Percentiles rank a stretch among this genome's conserved stretches.
These are phyloP conservation scores for Prunus padus DNA, from an alignment of 306 rosid genomes.

Conservation along the genomic window DNA sequence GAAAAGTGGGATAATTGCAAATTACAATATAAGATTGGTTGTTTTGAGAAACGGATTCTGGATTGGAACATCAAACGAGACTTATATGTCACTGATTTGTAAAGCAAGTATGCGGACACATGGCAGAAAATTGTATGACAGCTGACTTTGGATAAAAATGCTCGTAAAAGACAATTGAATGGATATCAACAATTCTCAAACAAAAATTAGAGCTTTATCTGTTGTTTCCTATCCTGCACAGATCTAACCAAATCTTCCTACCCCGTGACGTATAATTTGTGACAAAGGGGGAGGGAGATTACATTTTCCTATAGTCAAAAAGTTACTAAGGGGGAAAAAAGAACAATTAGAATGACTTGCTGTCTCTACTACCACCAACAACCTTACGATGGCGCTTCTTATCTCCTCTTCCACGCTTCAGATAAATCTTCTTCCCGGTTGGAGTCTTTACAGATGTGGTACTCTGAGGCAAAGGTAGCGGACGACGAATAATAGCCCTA, in stretches of 20 bases:
- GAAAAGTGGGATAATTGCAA: no score
- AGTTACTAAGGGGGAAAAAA: slow-evolving; percentile 14
- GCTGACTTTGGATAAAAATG: neutral
- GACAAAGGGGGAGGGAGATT: slow-evolving; percentile 36
- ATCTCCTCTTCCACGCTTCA: slow-evolving; percentile 57
- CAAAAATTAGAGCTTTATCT: slow-evolving; percentile 25
- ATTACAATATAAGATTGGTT: no score
- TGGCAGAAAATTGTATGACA: neutral
- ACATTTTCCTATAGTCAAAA: slow-evolving; percentile 40
- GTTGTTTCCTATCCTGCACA: slow-evolving; percentile 32
- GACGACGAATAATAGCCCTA: slow-evolving; percentile 20
- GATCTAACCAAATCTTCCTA: slow-evolving; percentile 40
- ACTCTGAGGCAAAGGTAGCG: slow-evolving; percentile 26
- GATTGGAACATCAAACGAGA: neutral
- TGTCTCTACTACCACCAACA: slow-evolving; percentile 44
- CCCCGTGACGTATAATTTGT: slow-evolving; percentile 46
- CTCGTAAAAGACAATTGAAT: slow-evolving; percentile 21
- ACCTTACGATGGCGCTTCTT: slow-evolving; percentile 67
- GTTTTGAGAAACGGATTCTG: neutral
- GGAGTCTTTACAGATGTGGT: slow-evolving; percentile 34
- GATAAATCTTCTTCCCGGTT: slow-evolving; percentile 41
- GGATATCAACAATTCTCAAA: slow-evolving; percentile 45
- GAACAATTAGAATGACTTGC: slow-evolving; percentile 34
- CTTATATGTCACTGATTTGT: neutral
- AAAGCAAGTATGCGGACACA: neutral